Percentiles rank a stretch among this genome's conserved stretches.
Conservation (phyloP, 2,329 filamentous ascomycete genomes). For the Epichloe gansuensis region DNA sequence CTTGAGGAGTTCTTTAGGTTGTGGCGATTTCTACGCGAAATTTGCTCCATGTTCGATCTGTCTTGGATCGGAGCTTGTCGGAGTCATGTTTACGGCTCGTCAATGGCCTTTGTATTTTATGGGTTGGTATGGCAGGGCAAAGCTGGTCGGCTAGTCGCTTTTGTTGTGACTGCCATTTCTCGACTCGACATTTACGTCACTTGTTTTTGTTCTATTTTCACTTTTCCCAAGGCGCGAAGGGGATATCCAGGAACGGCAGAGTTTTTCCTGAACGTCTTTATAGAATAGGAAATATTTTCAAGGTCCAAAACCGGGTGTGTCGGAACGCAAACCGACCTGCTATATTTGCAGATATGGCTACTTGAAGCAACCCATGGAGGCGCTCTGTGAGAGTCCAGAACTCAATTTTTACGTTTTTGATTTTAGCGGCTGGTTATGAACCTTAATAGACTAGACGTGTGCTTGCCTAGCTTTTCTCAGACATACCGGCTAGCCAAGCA, state of each 20-base stretch:
- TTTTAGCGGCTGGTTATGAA: neutral
- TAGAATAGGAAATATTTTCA: neutral
- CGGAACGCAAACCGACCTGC: neutral
- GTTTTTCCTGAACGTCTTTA: neutral
- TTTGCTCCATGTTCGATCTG: neutral
- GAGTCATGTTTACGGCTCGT: neutral
- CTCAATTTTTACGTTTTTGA: neutral
- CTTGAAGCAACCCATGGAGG: neutral
- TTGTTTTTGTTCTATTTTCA: neutral
- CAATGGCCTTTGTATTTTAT: neutral
- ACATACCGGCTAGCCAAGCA: too few relatives aligned
- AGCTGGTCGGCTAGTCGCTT: neutral
- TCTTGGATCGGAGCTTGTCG: neutral
- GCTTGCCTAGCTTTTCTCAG: too few relatives aligned
- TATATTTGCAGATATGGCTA: neutral
- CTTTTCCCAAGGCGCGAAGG: neutral
- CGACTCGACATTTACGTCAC: neutral
- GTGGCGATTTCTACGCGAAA: neutral
- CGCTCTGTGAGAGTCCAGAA: neutral
- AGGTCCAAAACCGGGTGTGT: neutral
- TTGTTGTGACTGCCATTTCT: neutral
- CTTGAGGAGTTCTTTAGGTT: neutral
- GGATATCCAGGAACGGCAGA: neutral
- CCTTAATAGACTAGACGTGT: neutral
- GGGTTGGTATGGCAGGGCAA: neutral